These are phyloP conservation scores for Scytalidium sp. DNA, from an alignment of 2,329 filamentous ascomycete species.

Conservation along the genomic window DNA sequence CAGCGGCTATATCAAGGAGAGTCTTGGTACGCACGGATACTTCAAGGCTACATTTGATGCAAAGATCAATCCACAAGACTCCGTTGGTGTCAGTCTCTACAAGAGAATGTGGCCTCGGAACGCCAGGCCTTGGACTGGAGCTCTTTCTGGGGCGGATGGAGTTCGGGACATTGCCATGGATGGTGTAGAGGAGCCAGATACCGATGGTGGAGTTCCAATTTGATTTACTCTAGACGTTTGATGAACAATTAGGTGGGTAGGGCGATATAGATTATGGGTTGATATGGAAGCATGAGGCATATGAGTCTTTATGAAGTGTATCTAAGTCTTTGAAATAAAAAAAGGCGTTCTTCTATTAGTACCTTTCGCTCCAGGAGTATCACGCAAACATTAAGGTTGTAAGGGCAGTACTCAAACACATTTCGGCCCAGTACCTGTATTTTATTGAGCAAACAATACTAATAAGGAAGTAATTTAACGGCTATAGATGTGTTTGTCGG, in stretches of 20 bases:
- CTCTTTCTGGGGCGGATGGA: conserved; percentile 23
- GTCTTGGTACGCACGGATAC: conserved; percentile 95
- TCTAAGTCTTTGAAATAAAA: not conserved
- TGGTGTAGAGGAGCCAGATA: not conserved
- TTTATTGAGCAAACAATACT: too few relatives aligned
- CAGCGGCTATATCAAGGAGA: conserved; percentile 90
- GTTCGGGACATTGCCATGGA: conserved; percentile 6
- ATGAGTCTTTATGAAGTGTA: not conserved
- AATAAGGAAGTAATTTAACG: too few relatives aligned
- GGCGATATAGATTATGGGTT: not conserved
- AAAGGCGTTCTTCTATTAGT: not conserved
- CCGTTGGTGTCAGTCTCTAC: conserved; percentile 85
- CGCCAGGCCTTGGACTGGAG: conserved; percentile 40
- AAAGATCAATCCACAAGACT: conserved; percentile 92
- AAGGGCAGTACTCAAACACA: too few relatives aligned
- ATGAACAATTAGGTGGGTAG: not conserved
- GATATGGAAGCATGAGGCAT: not conserved
- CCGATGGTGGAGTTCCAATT: conserved; percentile 2
- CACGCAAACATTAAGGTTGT: too few relatives aligned
- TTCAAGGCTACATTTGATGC: conserved; percentile 99
- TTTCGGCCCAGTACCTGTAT: too few relatives aligned
- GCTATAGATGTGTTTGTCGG: too few relatives aligned
- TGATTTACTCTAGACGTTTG: not conserved
- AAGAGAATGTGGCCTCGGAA: conserved; percentile 80
- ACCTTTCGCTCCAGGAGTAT: not conserved